Evolutionary conservation across 345 rosid species (phyloP).

Genomic region (Salix exigua): DNA sequence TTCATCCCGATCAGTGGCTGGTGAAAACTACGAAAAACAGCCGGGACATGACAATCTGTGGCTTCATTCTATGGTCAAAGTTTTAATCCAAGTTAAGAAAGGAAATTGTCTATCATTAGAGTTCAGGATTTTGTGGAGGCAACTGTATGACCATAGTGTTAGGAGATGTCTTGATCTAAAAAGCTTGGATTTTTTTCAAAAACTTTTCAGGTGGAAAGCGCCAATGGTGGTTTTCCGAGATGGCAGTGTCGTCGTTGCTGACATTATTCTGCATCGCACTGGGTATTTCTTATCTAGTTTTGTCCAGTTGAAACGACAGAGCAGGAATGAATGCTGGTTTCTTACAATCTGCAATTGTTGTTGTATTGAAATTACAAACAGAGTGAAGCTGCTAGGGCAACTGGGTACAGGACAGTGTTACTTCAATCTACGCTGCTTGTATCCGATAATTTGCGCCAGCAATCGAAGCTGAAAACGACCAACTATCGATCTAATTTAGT

Average conservation of each 20-base stretch:
- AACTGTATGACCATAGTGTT: not conserved
- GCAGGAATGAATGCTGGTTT: no score
- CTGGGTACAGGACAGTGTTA: no score
- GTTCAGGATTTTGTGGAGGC: not conserved
- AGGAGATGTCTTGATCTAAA: constrained; percentile 14
- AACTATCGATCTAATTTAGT: no score
- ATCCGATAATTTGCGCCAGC: no score
- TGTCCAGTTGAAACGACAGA: no score
- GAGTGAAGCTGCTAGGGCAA: no score
- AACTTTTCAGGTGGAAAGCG: constrained; percentile 55
- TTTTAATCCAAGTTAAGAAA: not conserved
- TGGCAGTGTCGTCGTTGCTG: constrained; percentile 42
- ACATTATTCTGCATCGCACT: constrained; percentile 76
- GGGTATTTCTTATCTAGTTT: constrained; percentile 40
- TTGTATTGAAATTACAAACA: no score
- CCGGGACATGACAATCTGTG: constrained; percentile 45
- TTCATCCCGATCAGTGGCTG: constrained; percentile 46
- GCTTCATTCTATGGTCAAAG: constrained; percentile 70
- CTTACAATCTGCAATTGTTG: no score
- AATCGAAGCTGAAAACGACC: no score
- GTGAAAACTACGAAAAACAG: constrained; percentile 33
- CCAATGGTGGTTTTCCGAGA: constrained; percentile 46
- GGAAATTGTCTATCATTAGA: not conserved
- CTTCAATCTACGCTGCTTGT: no score
- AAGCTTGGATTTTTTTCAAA: constrained; percentile 5